Percentiles rank a stretch among this genome's conserved stretches.
These are phyloP conservation scores for Sugiyamaella marilandica DNA, from an alignment of 805 yeast genomes.

Conservation along the genomic window DNA sequence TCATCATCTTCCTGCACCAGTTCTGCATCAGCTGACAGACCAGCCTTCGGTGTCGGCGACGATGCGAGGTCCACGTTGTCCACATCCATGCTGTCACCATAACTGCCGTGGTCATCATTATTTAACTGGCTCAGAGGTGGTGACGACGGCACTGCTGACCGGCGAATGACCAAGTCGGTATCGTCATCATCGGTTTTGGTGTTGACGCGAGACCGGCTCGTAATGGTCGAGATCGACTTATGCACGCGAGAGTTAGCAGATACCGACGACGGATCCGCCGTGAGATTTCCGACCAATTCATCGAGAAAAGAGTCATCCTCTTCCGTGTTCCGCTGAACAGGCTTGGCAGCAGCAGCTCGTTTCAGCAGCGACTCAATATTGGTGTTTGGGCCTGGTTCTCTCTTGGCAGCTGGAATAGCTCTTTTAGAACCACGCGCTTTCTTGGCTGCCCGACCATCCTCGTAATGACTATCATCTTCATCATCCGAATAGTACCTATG, in stretches of 20 bases:
- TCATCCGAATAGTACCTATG: constrained; percentile 31
- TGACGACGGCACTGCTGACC: constrained; percentile 13
- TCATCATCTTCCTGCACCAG: constrained; percentile 32
- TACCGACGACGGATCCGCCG: constrained; percentile 21
- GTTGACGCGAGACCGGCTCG: neutral
- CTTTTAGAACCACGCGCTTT: constrained; percentile 25
- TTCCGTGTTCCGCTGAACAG: constrained; percentile 25
- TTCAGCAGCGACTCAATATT: constrained; percentile 37
- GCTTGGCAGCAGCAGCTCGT: constrained; percentile 50
- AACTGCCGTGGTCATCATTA: constrained; percentile 12
- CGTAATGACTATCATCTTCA: constrained; percentile 26
- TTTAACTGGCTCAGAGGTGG: constrained; percentile 7
- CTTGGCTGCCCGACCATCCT: constrained; percentile 20
- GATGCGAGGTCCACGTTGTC: constrained; percentile 4
- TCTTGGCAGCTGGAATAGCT: constrained; percentile 19
- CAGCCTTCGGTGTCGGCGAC: neutral
- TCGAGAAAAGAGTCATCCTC: constrained; percentile 54
- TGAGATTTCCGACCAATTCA: constrained; percentile 61
- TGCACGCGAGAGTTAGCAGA: constrained; percentile 19
- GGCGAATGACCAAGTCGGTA: neutral
- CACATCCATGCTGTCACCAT: constrained; percentile 1
- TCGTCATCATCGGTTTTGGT: neutral
- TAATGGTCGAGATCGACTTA: neutral
- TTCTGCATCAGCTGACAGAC: no score
- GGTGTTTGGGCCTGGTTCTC: constrained; percentile 22